These are phyloP conservation scores for Trametes hirsuta DNA, from an alignment of 1,284 basidiomycete genomes.

Conservation along the genomic window DNA sequence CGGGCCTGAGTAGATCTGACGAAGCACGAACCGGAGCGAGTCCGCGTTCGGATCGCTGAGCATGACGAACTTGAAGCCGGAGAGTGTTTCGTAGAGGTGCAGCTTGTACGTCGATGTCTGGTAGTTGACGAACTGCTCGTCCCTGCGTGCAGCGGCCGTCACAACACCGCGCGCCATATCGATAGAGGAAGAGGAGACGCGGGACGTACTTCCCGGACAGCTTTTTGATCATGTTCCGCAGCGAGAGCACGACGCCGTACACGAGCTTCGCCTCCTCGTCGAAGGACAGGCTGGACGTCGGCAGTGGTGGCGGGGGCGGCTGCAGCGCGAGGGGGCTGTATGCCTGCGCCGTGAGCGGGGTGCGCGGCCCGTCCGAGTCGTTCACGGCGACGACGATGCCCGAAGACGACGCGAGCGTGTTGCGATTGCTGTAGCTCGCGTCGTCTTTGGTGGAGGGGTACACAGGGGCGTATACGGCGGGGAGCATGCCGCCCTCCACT, in stretches of 20 bases:
- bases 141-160: slow-evolving; percentile 47
- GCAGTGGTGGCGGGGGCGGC: slow-evolving; percentile 23
- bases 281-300: slow-evolving; percentile 73
- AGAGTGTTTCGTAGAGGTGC: slow-evolving; percentile 90
- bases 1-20: slow-evolving; percentile 91
- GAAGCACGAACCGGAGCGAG: slow-evolving; percentile 81
- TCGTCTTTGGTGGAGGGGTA: slow-evolving; percentile 43
- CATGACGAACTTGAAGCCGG: slow-evolving; percentile 95
- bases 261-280: slow-evolving; percentile 98
- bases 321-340: slow-evolving; percentile 36
- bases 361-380: slow-evolving; percentile 44
- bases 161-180: background rate
- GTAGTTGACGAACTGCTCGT: slow-evolving; percentile 91
- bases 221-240: slow-evolving; percentile 96
- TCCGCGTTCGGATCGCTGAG: slow-evolving; percentile 87
- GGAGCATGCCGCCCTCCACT: slow-evolving; percentile 69
- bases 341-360: slow-evolving; percentile 40
- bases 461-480: slow-evolving; percentile 73
- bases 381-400: slow-evolving; percentile 72
- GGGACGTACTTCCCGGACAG: slow-evolving; percentile 75
- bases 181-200: background rate
- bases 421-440: slow-evolving; percentile 54
- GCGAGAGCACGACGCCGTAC: slow-evolving; percentile 91
- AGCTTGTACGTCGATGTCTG: slow-evolving; percentile 92
- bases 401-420: slow-evolving; percentile 61